These are phyloP conservation scores for Pyracantha coccinea DNA, from an alignment of 331 rosid species.

Conservation along the genomic window DNA sequence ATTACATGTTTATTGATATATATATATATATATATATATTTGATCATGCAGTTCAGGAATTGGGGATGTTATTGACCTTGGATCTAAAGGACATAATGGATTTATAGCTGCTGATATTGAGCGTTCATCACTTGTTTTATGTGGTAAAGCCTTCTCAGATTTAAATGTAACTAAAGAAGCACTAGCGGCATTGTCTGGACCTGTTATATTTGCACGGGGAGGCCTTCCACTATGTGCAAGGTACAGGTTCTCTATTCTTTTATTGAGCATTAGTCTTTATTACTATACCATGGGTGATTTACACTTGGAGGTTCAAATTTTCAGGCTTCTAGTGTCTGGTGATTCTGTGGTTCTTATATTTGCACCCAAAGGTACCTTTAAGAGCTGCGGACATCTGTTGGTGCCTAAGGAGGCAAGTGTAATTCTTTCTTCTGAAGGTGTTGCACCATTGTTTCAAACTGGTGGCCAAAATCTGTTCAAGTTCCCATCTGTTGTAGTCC, in stretches of 20 bases:
- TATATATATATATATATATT: neutral
- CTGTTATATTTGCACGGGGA: constrained; percentile 35
- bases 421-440: constrained; percentile 30
- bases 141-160: constrained; percentile 40
- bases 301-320: constrained; percentile 10
- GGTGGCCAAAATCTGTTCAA: constrained; percentile 24
- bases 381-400: constrained; percentile 25
- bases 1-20: neutral
- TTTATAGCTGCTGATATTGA: constrained; percentile 41
- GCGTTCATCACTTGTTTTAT: constrained; percentile 37
- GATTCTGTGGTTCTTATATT: constrained; percentile 32
- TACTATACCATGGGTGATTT: neutral
- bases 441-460: constrained; percentile 25
- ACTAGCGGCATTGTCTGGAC: constrained; percentile 33
- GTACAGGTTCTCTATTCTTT: constrained; percentile 7
- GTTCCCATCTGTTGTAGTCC: constrained; percentile 28
- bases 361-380: constrained; percentile 27
- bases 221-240: constrained; percentile 43
- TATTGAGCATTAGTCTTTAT: neutral
- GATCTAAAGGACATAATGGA: constrained; percentile 22
- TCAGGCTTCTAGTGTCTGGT: constrained; percentile 39
- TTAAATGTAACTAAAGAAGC: constrained; percentile 27
- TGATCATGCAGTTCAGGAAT: constrained; percentile 27
- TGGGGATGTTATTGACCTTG: constrained; percentile 20
- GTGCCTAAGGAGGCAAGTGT: constrained; percentile 35